These are phyloP conservation scores for Hanseniaspora taiwanica DNA, from an alignment of 805 yeast species.

Conservation along the genomic window DNA sequence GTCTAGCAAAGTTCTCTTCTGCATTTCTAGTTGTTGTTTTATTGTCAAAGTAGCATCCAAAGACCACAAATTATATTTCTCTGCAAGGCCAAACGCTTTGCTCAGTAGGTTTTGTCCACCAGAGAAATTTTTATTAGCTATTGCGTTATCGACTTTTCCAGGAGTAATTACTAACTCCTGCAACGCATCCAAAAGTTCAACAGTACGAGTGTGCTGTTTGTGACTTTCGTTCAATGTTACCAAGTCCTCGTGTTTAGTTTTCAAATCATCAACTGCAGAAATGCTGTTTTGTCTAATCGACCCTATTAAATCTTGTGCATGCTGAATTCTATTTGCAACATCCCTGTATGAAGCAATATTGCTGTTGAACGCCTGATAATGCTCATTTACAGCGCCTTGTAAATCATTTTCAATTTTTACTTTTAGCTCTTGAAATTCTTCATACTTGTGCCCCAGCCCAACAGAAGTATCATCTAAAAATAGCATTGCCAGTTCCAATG, in stretches of 20 bases:
- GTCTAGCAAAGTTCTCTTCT: slow-evolving; percentile 50
- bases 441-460: slow-evolving; percentile 67
- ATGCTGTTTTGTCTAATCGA: slow-evolving; percentile 36
- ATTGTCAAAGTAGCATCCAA: slow-evolving; percentile 40
- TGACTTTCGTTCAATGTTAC: slow-evolving; percentile 54
- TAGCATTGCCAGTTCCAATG: slow-evolving; percentile 73
- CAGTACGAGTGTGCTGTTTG: slow-evolving; percentile 48
- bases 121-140: slow-evolving; percentile 58
- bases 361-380: slow-evolving; percentile 73
- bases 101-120: slow-evolving; percentile 47
- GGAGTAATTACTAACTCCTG: slow-evolving; percentile 48
- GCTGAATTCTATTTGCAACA: slow-evolving; percentile 47
- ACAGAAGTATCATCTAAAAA: slow-evolving; percentile 78
- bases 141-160: slow-evolving; percentile 46
- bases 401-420: slow-evolving; percentile 43
- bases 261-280: slow-evolving; percentile 36
- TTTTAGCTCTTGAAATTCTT: slow-evolving; percentile 53
- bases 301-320: slow-evolving; percentile 47
- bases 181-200: slow-evolving; percentile 57
- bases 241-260: slow-evolving; percentile 41
- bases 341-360: slow-evolving; percentile 75
- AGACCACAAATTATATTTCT: slow-evolving; percentile 41
- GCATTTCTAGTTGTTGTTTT: slow-evolving; percentile 39
- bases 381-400: slow-evolving; percentile 61
- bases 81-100: slow-evolving; percentile 32